phyloP scores from a whole-genome alignment of 257 asterid species.

The Solanum gandarillasii region DNA sequence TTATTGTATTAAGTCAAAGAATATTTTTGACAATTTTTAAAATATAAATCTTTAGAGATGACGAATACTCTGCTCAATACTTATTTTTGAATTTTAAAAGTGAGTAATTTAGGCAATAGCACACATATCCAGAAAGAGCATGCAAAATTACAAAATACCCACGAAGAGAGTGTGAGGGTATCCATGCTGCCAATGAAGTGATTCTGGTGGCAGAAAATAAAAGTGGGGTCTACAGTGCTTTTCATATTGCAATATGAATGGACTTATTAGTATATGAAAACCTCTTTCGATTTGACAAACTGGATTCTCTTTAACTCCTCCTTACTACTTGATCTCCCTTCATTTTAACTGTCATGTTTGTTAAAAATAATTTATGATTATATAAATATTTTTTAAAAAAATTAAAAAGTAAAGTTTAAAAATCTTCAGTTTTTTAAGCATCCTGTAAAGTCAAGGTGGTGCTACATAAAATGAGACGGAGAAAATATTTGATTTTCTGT shows the following conservation, averaged over 20 bases:
- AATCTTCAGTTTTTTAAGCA: too few relatives aligned
- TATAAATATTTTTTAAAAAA: too few relatives aligned
- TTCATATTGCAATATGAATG: slow-evolving; percentile 31
- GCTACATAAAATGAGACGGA: neutral
- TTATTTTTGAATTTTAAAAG: neutral
- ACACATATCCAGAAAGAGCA: neutral
- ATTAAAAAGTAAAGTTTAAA: too few relatives aligned
- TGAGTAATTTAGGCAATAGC: neutral
- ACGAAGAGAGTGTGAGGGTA: neutral
- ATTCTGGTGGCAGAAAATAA: neutral
- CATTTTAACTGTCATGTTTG: too few relatives aligned
- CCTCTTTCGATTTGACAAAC: slow-evolving; percentile 24
- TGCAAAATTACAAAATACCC: neutral
- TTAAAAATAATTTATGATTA: too few relatives aligned
- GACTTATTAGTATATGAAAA: slow-evolving; percentile 10
- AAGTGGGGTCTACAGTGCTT: slow-evolving; percentile 27
- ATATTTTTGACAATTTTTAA: neutral
- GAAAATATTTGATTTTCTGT: too few relatives aligned
- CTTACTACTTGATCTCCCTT: neutral
- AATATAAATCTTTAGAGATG: neutral
- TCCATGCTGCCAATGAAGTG: slow-evolving; percentile 26
- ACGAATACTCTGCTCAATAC: neutral
- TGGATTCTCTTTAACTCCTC: slow-evolving; percentile 13
- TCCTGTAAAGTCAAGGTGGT: too few relatives aligned
- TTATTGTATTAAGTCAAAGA: neutral